Conservation (phyloP, 768 basidiomycete species). For the Pleurotus platypus region DNA sequence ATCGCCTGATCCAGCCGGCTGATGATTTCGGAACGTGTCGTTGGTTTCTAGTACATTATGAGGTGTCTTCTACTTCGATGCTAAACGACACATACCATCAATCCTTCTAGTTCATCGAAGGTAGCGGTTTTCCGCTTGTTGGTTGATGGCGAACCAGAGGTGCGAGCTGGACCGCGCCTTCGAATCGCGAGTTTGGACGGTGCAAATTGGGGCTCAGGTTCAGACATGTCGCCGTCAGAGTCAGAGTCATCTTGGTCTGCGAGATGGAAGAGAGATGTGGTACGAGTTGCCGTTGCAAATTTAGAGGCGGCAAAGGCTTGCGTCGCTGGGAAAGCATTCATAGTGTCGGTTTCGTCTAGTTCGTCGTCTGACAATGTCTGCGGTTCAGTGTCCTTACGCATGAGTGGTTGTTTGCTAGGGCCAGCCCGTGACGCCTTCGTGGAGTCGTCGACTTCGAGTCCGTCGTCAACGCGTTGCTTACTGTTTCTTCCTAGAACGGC, state of each 20-base stretch:
- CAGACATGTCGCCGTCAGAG: neutral
- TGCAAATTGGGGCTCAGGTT: neutral
- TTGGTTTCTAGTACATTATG: constrained; percentile 11
- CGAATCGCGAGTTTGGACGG: constrained; percentile 3
- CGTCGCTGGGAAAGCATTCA: constrained; percentile 17
- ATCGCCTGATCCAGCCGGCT: neutral
- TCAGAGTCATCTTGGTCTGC: constrained; percentile 2
- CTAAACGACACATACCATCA: neutral
- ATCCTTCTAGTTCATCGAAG: neutral
- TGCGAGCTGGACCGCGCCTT: neutral
- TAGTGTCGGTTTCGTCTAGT: constrained; percentile 10
- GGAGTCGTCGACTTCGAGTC: constrained; percentile 8
- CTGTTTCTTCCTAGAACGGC: constrained; percentile 20
- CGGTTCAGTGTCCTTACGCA: constrained; percentile 21
- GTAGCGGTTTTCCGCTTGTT: neutral
- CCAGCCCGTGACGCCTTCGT: constrained; percentile 33
- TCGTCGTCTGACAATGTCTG: constrained; percentile 11
- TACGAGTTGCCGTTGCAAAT: constrained; percentile 15
- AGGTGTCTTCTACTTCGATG: constrained; percentile 25
- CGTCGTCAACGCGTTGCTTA: constrained; percentile 10
- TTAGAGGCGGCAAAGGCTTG: constrained; percentile 29
- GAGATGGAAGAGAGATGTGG: constrained; percentile 3
- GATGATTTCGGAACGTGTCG: neutral
- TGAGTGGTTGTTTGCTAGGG: constrained; percentile 24
- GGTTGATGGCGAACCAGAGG: neutral